Percentiles rank a stretch among this genome's conserved stretches.
Evolutionary conservation across 2,329 filamentous ascomycete genomes (phyloP).

Genomic region (Aspergillus fijiensis): DNA sequence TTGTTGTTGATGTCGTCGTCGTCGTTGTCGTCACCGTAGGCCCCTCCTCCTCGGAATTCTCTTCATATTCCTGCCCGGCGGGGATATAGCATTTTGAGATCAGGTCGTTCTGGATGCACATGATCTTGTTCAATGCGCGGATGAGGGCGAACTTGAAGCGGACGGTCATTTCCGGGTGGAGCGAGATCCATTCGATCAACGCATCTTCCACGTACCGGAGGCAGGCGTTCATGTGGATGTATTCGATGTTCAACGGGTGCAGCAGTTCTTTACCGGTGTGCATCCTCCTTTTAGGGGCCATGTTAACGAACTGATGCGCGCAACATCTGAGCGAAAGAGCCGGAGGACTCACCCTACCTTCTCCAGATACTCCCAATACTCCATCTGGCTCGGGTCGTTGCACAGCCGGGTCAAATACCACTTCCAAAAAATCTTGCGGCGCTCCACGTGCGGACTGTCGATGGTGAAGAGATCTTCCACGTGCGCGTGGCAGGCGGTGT

Average conservation of each 20-base stretch:
- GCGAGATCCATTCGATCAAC: conserved; percentile 10
- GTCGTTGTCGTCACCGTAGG: neutral
- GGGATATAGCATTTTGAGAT: conserved; percentile 13
- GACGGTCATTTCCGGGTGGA: conserved; percentile 10
- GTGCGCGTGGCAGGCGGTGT: conserved; percentile 6
- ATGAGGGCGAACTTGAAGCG: conserved; percentile 13
- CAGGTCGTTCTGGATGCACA: conserved; percentile 15
- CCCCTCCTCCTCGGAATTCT: neutral
- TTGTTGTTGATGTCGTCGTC: neutral
- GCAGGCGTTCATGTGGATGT: conserved; percentile 15
- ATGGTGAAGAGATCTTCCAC: conserved; percentile 13
- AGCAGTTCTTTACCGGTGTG: conserved; percentile 13
- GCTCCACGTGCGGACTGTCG: conserved; percentile 15
- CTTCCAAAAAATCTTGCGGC: conserved; percentile 17
- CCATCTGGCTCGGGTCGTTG: conserved; percentile 10
- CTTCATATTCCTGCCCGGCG: conserved; percentile 10
- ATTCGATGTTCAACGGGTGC: conserved; percentile 15
- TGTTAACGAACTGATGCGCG: neutral
- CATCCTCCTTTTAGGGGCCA: conserved; percentile 8
- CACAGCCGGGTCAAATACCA: conserved; percentile 16
- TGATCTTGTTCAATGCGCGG: conserved; percentile 10
- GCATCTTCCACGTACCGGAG: conserved; percentile 12
- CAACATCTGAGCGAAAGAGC: no score
- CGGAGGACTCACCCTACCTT: conserved; percentile 13
- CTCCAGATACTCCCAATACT: conserved; percentile 14